These are phyloP conservation scores for Corniculantispora saksenae DNA, from an alignment of 2,329 filamentous ascomycete species.

Conservation along the genomic window DNA sequence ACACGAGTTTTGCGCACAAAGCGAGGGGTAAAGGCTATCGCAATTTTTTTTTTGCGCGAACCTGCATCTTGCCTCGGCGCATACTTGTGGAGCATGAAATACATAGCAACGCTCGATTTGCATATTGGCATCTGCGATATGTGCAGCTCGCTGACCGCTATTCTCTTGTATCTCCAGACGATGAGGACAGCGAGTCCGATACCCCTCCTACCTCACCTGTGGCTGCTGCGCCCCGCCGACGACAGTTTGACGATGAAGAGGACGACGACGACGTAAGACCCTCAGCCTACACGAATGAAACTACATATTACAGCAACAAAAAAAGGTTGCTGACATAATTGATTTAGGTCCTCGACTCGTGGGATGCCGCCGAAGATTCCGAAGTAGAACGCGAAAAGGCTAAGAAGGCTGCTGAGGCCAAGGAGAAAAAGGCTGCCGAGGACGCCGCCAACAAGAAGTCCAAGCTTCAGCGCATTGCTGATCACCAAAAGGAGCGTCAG, in stretches of 20 bases:
- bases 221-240: slow-evolving; percentile 43
- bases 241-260: slow-evolving; percentile 89
- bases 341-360: slow-evolving; percentile 85
- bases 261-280: slow-evolving; percentile 72
- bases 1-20: slow-evolving; percentile 7
- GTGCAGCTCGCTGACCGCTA: slow-evolving; percentile 26
- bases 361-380: slow-evolving; percentile 96
- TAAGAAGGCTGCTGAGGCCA: slow-evolving; percentile 80
- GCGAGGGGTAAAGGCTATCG: not conserved
- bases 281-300: not conserved
- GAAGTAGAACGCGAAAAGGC: slow-evolving; percentile 96
- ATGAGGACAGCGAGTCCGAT: slow-evolving; percentile 41
- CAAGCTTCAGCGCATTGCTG: slow-evolving; percentile 82
- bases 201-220: slow-evolving; percentile 36
- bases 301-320: slow-evolving; percentile 4
- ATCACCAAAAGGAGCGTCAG: slow-evolving; percentile 66
- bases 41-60: not conserved
- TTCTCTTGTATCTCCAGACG: slow-evolving; percentile 32
- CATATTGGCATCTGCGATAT: not conserved
- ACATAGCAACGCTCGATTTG: not conserved
- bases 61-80: not conserved
- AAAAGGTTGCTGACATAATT: slow-evolving; percentile 9
- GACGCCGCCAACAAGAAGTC: slow-evolving; percentile 89
- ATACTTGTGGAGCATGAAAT: not conserved
- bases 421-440: slow-evolving; percentile 86